Evolutionary conservation across 2,329 filamentous ascomycete genomes (phyloP), one percentile per base, ranked within the genome.

Genomic region (Fusarium burgessii): DNA sequence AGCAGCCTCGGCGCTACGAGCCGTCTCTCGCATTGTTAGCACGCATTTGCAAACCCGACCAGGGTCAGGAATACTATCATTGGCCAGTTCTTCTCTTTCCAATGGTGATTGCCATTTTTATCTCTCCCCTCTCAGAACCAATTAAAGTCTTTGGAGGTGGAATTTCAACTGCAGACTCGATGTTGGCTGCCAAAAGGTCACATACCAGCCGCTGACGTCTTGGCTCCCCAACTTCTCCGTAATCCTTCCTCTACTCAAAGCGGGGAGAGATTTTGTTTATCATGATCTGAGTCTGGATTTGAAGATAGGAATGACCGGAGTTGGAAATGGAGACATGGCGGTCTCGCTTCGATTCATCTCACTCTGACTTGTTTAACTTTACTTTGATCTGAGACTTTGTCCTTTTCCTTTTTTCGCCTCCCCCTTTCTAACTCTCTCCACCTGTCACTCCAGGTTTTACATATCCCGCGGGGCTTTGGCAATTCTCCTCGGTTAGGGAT

Each of bases 161-260:
- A 51, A 47, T 41, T 56, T 47, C 50, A 68, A 68, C 50, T 45
- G 46, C 43, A 57, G 58, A 52, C 57, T 63, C 42, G 23, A 46
- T 51, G 40, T 41, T 63, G 61, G 46, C 61, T 36, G 61, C 40
- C 40, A 58, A 59, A 47, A 38, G 50, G 32, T 66, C 46, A 49
- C 46, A 66, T 42, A 45, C 57, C 68, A 71, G 68, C 68, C 68
- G 58, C 68, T 71, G 68, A 71, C 68, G 68, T 71, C 64, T 63
- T 36, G 33, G 32, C 51, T 51, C 58, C 58, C 57, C 36, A 50
- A 60, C 46, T 60, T 57, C 32, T 18, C 43, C 23, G n/a, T 47
- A n/a, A 36, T 35, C 52, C 33, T 45, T 58, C 17, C 54, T 54
- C 18, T 14, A 17, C 29, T 14, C 17, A 51, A 51, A 46, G 59